A percentile compares a stretch with the other conserved stretches of the same genome.
Conservation (phyloP, 257 asterid species). For the Plantago ovata region DNA sequence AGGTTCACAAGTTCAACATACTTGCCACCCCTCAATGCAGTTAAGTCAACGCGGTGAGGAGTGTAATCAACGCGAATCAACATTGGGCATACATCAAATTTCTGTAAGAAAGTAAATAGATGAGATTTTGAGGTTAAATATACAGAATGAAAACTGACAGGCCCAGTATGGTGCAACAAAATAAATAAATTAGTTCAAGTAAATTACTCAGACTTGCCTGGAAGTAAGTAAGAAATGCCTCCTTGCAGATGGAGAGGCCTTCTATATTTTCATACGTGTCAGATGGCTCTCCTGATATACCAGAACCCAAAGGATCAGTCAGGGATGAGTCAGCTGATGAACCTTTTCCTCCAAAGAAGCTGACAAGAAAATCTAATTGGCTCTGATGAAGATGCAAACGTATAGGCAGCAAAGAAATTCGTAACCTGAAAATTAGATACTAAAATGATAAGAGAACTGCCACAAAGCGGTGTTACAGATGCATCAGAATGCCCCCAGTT, state of each 20-base stretch:
- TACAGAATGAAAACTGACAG: constrained; percentile 6
- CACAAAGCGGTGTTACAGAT: not conserved
- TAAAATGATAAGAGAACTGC: constrained; percentile 18
- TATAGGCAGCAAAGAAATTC: constrained; percentile 76
- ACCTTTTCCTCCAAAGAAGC: constrained; percentile 76
- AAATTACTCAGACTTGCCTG: constrained; percentile 58
- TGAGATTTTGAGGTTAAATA: constrained; percentile 11
- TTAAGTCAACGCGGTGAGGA: constrained; percentile 87
- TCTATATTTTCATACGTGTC: constrained; percentile 37
- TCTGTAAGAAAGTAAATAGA: constrained; percentile 56
- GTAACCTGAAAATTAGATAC: constrained; percentile 54
- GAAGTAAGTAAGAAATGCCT: constrained; percentile 91
- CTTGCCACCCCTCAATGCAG: constrained; percentile 90
- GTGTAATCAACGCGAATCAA: constrained; percentile 86
- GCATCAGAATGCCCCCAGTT: not conserved
- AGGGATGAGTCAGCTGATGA: constrained; percentile 43
- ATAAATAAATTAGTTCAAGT: constrained; percentile 7
- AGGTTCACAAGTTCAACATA: constrained; percentile 95
- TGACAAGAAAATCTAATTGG: constrained; percentile 90
- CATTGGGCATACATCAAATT: constrained; percentile 82
- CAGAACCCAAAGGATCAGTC: constrained; percentile 31
- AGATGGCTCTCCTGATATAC: constrained; percentile 40
- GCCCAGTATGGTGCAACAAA: constrained; percentile 7
- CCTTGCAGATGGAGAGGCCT: constrained; percentile 45
- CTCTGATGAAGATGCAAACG: constrained; percentile 92